A percentile compares a stretch with the other conserved stretches of the same genome.
Conservation (phyloP, 192 early-diverging fungal species). For the Phycomyces blakesleeanus region DNA sequence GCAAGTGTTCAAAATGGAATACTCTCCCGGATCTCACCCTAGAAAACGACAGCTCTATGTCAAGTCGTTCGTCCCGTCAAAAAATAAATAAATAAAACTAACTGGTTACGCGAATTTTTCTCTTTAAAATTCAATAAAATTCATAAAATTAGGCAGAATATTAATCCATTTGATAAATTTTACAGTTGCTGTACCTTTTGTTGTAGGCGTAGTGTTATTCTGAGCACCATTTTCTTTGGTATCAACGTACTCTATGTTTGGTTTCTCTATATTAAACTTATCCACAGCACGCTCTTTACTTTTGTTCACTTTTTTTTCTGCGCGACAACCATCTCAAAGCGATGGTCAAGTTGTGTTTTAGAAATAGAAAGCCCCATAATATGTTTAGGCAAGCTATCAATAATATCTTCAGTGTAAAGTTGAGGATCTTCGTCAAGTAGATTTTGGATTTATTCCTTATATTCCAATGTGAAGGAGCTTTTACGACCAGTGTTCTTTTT, state of each 20-base stretch:
- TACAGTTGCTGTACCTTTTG: neutral
- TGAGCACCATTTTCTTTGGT: neutral
- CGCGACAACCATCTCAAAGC: neutral
- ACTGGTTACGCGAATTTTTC: too few relatives aligned
- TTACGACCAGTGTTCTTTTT: conserved; percentile 2
- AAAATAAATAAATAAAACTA: too few relatives aligned
- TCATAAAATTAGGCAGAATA: too few relatives aligned
- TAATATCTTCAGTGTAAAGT: conserved; percentile 3
- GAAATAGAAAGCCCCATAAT: neutral
- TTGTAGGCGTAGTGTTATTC: neutral
- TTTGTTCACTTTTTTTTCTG: neutral
- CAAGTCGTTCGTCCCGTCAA: too few relatives aligned
- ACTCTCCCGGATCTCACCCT: too few relatives aligned
- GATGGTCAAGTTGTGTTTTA: neutral
- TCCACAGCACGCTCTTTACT: neutral
- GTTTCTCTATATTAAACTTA: neutral
- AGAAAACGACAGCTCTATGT: too few relatives aligned
- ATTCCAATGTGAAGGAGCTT: too few relatives aligned
- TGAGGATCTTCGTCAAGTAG: conserved; percentile 1
- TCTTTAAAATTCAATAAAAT: too few relatives aligned
- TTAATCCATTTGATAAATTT: neutral
- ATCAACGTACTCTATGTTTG: neutral
- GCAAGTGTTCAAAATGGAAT: too few relatives aligned
- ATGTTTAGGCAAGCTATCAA: neutral
- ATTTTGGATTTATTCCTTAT: neutral